A percentile compares a stretch with the other conserved stretches of the same genome.
Evolutionary conservation across 305 asterid genomes (phyloP).

Genomic region (Solanum aculeatissimum): DNA sequence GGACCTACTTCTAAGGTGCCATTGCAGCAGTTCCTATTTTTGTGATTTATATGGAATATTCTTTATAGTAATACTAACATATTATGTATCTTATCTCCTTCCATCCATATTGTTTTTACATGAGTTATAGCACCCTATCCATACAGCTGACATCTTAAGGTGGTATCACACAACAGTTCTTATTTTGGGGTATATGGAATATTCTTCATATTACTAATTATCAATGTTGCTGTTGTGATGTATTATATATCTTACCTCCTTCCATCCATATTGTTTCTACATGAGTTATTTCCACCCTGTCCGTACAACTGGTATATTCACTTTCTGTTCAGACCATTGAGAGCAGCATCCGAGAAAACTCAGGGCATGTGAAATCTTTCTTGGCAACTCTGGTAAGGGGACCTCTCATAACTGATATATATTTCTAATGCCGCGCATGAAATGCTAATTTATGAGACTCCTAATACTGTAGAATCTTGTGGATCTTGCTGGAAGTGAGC

Average conservation of each 20-base stretch:
- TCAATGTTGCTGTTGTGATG: not conserved
- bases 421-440: not conserved
- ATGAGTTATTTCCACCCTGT: not conserved
- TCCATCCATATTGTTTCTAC: not conserved
- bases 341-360: conserved; percentile 70
- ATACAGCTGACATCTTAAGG: not conserved
- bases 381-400: conserved; percentile 82
- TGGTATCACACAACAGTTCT: not conserved
- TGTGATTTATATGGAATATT: not conserved
- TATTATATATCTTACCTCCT: not conserved
- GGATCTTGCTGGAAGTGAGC: conserved; percentile 97
- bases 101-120: not conserved
- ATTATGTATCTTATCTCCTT: not conserved
- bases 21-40: not conserved
- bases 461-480: conserved; percentile 64
- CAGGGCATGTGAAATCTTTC: conserved; percentile 66
- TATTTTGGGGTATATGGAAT: not conserved
- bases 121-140: not conserved
- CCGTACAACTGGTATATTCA: not conserved
- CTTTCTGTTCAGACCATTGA: conserved; percentile 49
- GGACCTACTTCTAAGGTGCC: not conserved
- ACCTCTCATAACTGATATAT: not conserved
- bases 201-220: not conserved
- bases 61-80: not conserved
- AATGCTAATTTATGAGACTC: not conserved